Base-by-base conservation (phyloP, 331 rosid genomes). In the Phaseolus coccineus region DNA sequence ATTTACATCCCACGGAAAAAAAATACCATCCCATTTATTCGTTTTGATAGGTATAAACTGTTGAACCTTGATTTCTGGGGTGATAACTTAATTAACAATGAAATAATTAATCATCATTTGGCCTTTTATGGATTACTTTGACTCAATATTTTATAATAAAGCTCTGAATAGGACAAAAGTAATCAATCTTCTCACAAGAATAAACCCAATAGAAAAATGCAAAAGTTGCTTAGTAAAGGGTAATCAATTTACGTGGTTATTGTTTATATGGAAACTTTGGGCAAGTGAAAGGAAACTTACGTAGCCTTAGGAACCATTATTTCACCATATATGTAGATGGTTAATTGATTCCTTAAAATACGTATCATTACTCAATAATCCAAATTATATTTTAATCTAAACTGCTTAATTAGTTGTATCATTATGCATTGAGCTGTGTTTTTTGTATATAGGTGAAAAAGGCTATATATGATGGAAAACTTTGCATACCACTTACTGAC, bases 31-130 rank as follows among this genome's bases (percentile, higher is more conserved):
- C 28, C 48, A 81, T 64, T 64, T 35, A 50, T 81, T 71, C 58
- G 64, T 79, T 53, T 84, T 53, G 74, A 82, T 77, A 64, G 83
- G 78, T 80, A 12, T 77, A 89, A 86, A 81, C 37, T 55, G 81
- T 86, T 55, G 76, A 86, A 87, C 98, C 94, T 87, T 90, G 87
- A 92, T 88, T 90, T 92, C 88, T 87, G 97, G 96, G 84, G 77
- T 70, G 86, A 84, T 77, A 66, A 79, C 79, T 85, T 80, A 69
- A 82, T 88, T 77, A 74, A 78, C 30, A 16, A 25, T 52, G 28
- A 69, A 77, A 82, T 83, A 56, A 86, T 80, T 68, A 86, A 74
- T 67, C 85, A 91, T 85, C 85, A 81, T 90, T 84, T 73, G 83
- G 77, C 84, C 84, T 89, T 84, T 82, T 33, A 79, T 79, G 24